Conservation (phyloP, 495 filamentous ascomycete species). For the Trichoderma virens region DNA sequence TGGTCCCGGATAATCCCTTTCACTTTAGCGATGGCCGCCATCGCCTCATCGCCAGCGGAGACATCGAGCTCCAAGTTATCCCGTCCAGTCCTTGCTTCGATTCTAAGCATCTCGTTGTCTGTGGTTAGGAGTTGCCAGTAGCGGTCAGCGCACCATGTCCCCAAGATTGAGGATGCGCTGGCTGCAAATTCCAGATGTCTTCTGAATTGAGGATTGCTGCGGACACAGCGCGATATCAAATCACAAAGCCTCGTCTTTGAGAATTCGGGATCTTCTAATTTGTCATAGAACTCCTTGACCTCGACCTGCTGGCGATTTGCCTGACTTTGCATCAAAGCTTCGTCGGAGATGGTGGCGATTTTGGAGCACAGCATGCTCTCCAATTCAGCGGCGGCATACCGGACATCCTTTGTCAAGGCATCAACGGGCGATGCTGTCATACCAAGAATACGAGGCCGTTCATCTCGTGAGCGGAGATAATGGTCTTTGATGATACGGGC, state of each 20-base stretch:
- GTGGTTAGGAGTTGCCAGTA: constrained; percentile 67
- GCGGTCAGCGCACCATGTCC: constrained; percentile 79
- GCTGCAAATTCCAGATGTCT: constrained; percentile 52
- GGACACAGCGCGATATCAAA: constrained; percentile 44
- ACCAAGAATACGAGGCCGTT: constrained; percentile 75
- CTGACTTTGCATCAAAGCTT: not conserved
- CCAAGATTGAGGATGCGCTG: constrained; percentile 59
- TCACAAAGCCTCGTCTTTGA: constrained; percentile 59
- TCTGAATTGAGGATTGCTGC: constrained; percentile 48
- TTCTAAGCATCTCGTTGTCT: constrained; percentile 54
- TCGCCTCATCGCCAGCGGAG: not conserved
- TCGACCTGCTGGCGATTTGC: constrained; percentile 31
- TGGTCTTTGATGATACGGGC: constrained; percentile 87
- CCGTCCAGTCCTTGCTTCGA: constrained; percentile 50
- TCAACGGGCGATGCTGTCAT: constrained; percentile 99
- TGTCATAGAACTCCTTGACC: constrained; percentile 48
- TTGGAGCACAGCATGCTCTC: constrained; percentile 70
- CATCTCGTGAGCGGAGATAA: constrained; percentile 40
- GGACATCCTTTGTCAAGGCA: constrained; percentile 56
- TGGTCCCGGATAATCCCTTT: not conserved
- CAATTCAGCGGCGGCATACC: constrained; percentile 65
- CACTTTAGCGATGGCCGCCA: not conserved
- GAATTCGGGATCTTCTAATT: constrained; percentile 29
- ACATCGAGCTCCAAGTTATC: constrained; percentile 15
- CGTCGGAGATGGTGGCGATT: constrained; percentile 74